phyloP scores from a whole-genome alignment of 148 eudicot species.

The Camellia japonica region DNA sequence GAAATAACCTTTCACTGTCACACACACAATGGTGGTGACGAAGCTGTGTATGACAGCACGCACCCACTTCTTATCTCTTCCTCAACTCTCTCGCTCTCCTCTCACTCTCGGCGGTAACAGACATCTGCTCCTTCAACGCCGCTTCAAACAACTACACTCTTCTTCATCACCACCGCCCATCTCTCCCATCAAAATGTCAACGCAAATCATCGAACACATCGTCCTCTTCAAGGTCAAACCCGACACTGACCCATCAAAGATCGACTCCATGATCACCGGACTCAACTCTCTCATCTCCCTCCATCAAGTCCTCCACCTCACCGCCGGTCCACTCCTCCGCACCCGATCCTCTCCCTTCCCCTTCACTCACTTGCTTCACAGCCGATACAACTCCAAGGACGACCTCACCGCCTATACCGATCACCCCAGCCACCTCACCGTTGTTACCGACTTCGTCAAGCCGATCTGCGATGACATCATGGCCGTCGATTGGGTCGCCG shows the following conservation, averaged over 20 bases:
- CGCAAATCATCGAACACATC: too few relatives aligned
- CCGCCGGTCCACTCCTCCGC: constrained; percentile 50
- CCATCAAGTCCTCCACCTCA: constrained; percentile 40
- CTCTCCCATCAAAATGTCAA: too few relatives aligned
- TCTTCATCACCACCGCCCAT: too few relatives aligned
- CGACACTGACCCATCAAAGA: too few relatives aligned
- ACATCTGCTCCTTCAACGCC: too few relatives aligned
- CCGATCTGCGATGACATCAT: constrained; percentile 73
- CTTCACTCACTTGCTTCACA: constrained; percentile 82
- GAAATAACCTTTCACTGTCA: too few relatives aligned
- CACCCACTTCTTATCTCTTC: neutral
- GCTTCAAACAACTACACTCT: too few relatives aligned
- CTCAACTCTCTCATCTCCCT: constrained; percentile 58
- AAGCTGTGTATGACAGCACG: neutral
- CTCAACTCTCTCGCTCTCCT: neutral
- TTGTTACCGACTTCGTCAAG: constrained; percentile 42
- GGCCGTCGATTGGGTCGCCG: constrained; percentile 81
- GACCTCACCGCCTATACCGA: constrained; percentile 53
- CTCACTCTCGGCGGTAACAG: too few relatives aligned
- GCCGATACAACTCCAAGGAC: constrained; percentile 56
- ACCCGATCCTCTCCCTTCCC: constrained; percentile 33
- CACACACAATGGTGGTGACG: neutral
- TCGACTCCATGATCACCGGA: constrained; percentile 38
- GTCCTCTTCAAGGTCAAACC: too few relatives aligned
- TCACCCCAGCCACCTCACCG: constrained; percentile 58